Evolutionary conservation across 2,329 filamentous ascomycete species (phyloP), one percentile per base, ranked within the genome.

Genomic region (Fusarium sterilihyphosum): DNA sequence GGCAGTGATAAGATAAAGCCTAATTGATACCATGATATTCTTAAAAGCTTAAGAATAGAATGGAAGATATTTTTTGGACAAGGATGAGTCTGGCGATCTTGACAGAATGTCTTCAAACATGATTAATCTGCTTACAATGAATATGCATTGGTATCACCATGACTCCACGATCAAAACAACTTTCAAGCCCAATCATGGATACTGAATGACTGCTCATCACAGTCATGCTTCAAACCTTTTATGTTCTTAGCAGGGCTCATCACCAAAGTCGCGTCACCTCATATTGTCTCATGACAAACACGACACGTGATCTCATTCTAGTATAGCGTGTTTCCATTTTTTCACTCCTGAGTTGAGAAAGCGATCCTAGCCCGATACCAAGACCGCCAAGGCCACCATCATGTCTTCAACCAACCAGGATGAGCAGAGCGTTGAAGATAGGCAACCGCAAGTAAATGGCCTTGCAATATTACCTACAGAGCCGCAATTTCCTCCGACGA

Each of bases 191-290:
- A 46, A 20, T 13, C 43, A 8, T 26, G 43, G 1, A 8, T 4
- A 9, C 20, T 0, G 47, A 0, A 5, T 4, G 13, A 33, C 47
- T 5, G 8, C 11, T n/a, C 47, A n/a, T 50, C 47, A n/a, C 22
- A 50, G 0, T 5, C 10, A 33, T 46, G 3, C 20, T 4, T 17
- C 22, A 7, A 13, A 3, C 22, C 12, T 3, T 35, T 0, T 5
- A 20, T 14, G 8, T 8, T 38, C 35, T 10, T 14, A 4, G 8
- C 20, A 17, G 33, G 12, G 13, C 17, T 17, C n/a, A 10, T 17
- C n/a, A 17, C 13, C 6, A 22, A 37, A 37, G 24, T 56, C 52
- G 24, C 35, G 4, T 53, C 50, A 20, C 50, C 50, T 53, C 33
- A n/a, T 20, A 6, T 6, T 56, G 20, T 56, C 24, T 41, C 52